A percentile compares a stretch with the other conserved stretches of the same genome.
Evolutionary conservation across 768 basidiomycete genomes (phyloP).

Genomic region (Mycena vitilis): DNA sequence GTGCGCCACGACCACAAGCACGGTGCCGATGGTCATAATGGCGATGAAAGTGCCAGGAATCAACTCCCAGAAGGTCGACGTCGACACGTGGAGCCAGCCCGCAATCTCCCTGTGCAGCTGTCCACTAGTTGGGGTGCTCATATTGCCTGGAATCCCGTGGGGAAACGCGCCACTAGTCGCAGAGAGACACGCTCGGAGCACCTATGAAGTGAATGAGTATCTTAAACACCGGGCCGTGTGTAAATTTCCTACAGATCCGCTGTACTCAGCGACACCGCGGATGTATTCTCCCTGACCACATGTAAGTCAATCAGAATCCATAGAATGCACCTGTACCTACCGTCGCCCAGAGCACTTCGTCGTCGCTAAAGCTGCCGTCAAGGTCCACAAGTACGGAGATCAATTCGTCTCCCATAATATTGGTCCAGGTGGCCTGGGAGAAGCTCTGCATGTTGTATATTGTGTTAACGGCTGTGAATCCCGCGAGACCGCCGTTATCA

Average conservation of each 20-base stretch:
- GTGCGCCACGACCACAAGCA: neutral
- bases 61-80: neutral
- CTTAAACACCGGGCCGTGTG: neutral
- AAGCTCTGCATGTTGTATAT: neutral
- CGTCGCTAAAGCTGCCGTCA: neutral
- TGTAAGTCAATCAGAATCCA: too few relatives aligned
- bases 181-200: neutral
- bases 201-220: neutral
- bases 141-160: neutral
- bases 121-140: neutral
- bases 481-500: slow-evolving; percentile 1
- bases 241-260: slow-evolving; percentile 4
- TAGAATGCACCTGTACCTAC: neutral
- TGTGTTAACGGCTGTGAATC: neutral
- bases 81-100: neutral
- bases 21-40: neutral
- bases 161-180: neutral
- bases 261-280: slow-evolving; percentile 19
- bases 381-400: neutral
- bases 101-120: neutral
- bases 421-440: neutral
- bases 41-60: neutral
- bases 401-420: slow-evolving; percentile 3
- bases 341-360: neutral
- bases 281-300: slow-evolving; percentile 12